These are phyloP conservation scores for Mycosarcoma mackinlayi DNA, from an alignment of 1,284 basidiomycete genomes.

Conservation along the genomic window DNA sequence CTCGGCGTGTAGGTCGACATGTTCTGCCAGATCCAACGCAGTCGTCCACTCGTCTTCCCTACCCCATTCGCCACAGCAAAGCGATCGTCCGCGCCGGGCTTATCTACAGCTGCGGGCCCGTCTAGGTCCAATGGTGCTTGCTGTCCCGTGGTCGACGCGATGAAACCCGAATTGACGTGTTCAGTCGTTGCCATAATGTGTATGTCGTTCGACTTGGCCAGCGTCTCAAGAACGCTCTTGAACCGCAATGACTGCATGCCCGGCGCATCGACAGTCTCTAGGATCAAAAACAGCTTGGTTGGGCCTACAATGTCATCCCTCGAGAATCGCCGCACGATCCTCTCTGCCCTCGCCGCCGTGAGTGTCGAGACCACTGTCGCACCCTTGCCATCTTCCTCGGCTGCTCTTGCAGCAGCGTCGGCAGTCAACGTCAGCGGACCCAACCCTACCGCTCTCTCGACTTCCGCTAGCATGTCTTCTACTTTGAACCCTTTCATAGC, in stretches of 20 bases:
- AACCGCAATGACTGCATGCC: constrained; percentile 42
- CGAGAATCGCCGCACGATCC: constrained; percentile 32
- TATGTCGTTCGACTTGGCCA: constrained; percentile 24
- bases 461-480: constrained; percentile 42
- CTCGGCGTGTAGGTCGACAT: constrained; percentile 37
- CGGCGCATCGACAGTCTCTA: constrained; percentile 47
- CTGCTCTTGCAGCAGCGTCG: not conserved
- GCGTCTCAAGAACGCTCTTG: constrained; percentile 36
- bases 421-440: constrained; percentile 24
- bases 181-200: constrained; percentile 50
- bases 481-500: constrained; percentile 51
- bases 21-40: constrained; percentile 51
- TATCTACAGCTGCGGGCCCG: too few relatives aligned
- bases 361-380: constrained; percentile 30
- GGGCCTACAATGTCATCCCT: constrained; percentile 8
- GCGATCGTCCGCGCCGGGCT: too few relatives aligned
- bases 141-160: constrained; percentile 26
- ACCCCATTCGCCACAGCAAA: too few relatives aligned
- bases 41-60: constrained; percentile 5
- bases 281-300: constrained; percentile 34
- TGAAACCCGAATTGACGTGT: constrained; percentile 45
- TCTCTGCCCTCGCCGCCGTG: constrained; percentile 32
- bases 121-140: not conserved
- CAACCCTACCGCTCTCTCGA: constrained; percentile 35
- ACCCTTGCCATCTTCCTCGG: constrained; percentile 1